A percentile compares a stretch with the other conserved stretches of the same genome.
phyloP scores from a whole-genome alignment of 345 rosid species.

The Aquilaria malaccensis region DNA sequence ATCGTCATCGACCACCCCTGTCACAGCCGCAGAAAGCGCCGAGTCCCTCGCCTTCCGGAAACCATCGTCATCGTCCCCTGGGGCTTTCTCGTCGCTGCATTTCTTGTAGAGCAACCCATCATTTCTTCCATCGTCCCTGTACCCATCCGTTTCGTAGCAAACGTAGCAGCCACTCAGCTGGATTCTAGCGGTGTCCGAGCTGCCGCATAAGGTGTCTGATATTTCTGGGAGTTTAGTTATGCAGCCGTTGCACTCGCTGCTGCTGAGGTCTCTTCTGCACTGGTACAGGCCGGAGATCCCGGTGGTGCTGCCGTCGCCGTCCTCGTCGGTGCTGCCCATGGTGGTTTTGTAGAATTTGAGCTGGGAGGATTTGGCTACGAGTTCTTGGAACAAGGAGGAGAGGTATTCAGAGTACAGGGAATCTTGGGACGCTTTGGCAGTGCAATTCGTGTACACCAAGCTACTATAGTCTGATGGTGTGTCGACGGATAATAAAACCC shows the following conservation, averaged over 20 bases:
- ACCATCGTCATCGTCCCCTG: conserved; percentile 8
- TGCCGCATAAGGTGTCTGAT: conserved; percentile 28
- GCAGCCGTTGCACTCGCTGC: conserved; percentile 43
- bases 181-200: conserved; percentile 45
- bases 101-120: conserved; percentile 37
- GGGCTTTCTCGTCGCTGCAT: conserved; percentile 39
- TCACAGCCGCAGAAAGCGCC: conserved; percentile 31
- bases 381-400: conserved; percentile 34
- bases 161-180: conserved; percentile 73
- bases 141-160: conserved; percentile 36
- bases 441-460: conserved; percentile 50
- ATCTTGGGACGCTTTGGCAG: conserved; percentile 9
- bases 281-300: conserved; percentile 64
- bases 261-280: conserved; percentile 48
- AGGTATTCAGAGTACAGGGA: conserved; percentile 31
- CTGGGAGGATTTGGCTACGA: conserved; percentile 34
- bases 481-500: conserved; percentile 12
- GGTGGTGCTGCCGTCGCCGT: conserved; percentile 22
- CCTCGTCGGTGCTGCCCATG: conserved; percentile 33
- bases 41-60: conserved; percentile 39
- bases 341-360: conserved; percentile 53
- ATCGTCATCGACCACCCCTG: conserved; percentile 26
- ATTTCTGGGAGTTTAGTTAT: conserved; percentile 32
- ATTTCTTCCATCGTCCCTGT: conserved; percentile 13
- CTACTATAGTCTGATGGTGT: conserved; percentile 30